Base-by-base conservation (phyloP, 225 moss, liverwort and hornwort species). In the Pseudoscleropodium purum region DNA sequence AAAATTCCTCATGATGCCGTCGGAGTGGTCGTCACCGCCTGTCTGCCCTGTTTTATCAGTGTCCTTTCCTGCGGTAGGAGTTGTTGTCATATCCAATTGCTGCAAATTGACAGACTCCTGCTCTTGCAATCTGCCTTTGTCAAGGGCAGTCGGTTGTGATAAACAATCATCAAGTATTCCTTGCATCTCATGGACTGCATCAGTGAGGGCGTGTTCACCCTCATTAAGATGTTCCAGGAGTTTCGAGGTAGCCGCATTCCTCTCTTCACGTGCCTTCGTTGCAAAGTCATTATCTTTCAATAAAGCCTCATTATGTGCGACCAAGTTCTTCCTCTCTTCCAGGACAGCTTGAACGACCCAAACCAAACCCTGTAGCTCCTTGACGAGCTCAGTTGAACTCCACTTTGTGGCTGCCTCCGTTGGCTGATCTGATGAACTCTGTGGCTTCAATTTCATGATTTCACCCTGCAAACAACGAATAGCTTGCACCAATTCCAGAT, bases 131-230 rank as follows among this genome's bases (percentile, higher is more conserved):
- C 80, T 89, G 34, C 43, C 31, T 60, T 79, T 79, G 81, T 89
- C 77, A 87, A 81, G 59, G 66, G 82, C 51, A 73, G 81, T 89
- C 62, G 91, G 77, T 87, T 90, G 93, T 15, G 59, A 81, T 82
- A 92, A 88, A 72, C 93, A 92, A 78, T 94, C 93, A 79, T 92
- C 93, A 14, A 94, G 91, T 72, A 97, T 96, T 36, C 94, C 96
- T 79, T 98, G 95, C 94, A 96, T 93, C 86, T 95, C 95, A 86
- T 87, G 90, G 10, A 96, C 93, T 68, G 95, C 96, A 89, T 97
- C 96, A 62, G 92, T 88, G 30, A 97, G 95, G 63, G 93, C 93
- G 65, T 93, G 86, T 61, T 96, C 97, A 63, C 95, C 96, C 81
- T 98, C 96, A 72, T 91, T 88, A 66, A 97, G 95, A 64, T 90